Evolutionary conservation across 257 asterid genomes (phyloP), one percentile per base, ranked within the genome.

Genomic region (Plectranthus barbatus): DNA sequence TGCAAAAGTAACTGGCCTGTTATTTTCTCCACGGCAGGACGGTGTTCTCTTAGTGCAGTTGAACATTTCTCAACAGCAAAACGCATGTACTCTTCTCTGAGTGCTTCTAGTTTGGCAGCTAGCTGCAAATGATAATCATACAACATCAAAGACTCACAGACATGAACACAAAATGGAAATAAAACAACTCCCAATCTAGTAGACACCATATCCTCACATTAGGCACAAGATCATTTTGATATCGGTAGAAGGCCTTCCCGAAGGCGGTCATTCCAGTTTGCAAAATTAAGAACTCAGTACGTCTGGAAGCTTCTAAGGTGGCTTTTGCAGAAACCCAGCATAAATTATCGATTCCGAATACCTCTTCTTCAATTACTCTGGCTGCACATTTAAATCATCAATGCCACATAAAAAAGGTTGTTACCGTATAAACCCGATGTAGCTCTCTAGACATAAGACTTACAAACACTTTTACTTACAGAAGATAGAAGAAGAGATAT

Each of bases 221-320:
- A 69, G 99, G 96, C 76, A 92, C 88, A 55, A 92, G 82, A 74
- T 92, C 99, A 14, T 79, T 77, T 79, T 80, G 83, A 70, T 72
- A 83, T 83, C 90, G 80, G 81, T 89, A 92, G 51, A 67, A 80
- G 77, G 96, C 88, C 77, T 89, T 92, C 72, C 99, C 99, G 1
- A 92, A 84, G 60, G 97, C 96, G 64, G 99, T 92, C 96, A 86
- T 83, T 77, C 99, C 99, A 10, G 97, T 86, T 82, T 82, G 95
- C 74, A 89, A 72, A 72, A 92, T 92, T 66, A 92, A 79, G 76
- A 83, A 79, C 61, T 89, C 97, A n/a, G 82, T 83, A 55, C 82
- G 93, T 74, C 84, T 80, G 37, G 96, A 86, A 72, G 98, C 94
- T 79, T 84, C 92, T 71, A 86, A 63, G 49, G 91, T 88, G 60